These are phyloP conservation scores for Plasmodium fragile DNA, from an alignment of 169 alveolate genomes.

Conservation along the genomic window DNA sequence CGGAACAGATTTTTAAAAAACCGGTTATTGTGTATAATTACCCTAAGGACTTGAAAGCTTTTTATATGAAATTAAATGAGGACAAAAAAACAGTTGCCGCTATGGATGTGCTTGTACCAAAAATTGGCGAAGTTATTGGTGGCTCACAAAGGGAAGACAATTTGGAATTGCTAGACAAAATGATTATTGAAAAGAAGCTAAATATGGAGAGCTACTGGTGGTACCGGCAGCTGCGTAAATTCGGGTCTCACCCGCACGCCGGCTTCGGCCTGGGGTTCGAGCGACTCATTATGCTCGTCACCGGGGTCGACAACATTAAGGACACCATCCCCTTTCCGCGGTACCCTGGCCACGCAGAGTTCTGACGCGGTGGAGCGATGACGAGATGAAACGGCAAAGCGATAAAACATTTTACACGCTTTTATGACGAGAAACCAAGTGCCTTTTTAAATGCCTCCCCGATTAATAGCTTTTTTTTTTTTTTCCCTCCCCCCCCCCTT, in stretches of 20 bases:
- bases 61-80: slow-evolving; percentile 95
- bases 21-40: slow-evolving; percentile 98
- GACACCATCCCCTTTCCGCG: slow-evolving; percentile 99
- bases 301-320: slow-evolving; percentile 98
- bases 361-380: slow-evolving; percentile 78
- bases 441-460: background rate
- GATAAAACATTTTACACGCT: background rate
- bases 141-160: slow-evolving; percentile 99
- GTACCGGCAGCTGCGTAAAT: slow-evolving; percentile 94
- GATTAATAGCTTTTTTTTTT: too few species aligned
- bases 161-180: slow-evolving; percentile 90
- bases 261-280: slow-evolving; percentile 99
- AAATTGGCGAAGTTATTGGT: slow-evolving; percentile 98
- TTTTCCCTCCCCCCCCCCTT: background rate
- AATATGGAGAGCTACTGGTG: slow-evolving; percentile 91
- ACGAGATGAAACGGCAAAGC: background rate
- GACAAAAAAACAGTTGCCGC: slow-evolving; percentile 98
- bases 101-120: slow-evolving; percentile 97
- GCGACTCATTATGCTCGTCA: slow-evolving; percentile 97
- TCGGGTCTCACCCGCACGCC: slow-evolving; percentile 98
- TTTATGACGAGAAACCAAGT: background rate
- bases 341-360: slow-evolving; percentile 96
- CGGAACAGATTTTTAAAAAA: slow-evolving; percentile 96
- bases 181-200: slow-evolving; percentile 92
- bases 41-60: slow-evolving; percentile 97